Percentiles rank a stretch among this genome's conserved stretches.
These are phyloP conservation scores for Dalbergia oliveri DNA, from an alignment of 306 rosid genomes.

Conservation along the genomic window DNA sequence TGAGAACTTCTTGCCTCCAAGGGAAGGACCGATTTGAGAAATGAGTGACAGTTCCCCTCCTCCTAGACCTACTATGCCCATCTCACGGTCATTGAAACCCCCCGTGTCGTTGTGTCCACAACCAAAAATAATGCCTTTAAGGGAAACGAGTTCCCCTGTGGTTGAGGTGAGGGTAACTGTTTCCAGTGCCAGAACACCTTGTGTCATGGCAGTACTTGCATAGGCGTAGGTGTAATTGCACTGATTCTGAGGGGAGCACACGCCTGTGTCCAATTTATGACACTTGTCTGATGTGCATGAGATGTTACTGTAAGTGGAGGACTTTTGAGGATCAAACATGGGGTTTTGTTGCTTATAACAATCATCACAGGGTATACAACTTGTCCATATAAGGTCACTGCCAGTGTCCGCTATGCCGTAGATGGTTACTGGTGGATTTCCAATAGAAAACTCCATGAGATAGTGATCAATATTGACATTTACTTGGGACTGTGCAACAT, in stretches of 20 bases:
- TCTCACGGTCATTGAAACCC: conserved; percentile 48
- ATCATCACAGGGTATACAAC: conserved; percentile 52
- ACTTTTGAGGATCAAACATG: conserved; percentile 45
- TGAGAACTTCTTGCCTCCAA: conserved; percentile 49
- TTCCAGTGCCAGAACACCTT: conserved; percentile 51
- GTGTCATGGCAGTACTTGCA: conserved; percentile 34
- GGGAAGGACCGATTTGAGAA: conserved; percentile 45
- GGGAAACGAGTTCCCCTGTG: conserved; percentile 2
- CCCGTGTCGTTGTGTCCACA: conserved; percentile 57
- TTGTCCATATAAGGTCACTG: conserved; percentile 59
- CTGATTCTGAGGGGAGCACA: conserved; percentile 38
- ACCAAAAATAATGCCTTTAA: conserved; percentile 46
- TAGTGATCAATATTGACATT: conserved; percentile 42
- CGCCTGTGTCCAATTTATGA: background rate
- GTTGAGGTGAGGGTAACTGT: conserved; percentile 38
- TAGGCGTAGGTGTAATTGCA: conserved; percentile 54
- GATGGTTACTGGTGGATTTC: conserved; percentile 56
- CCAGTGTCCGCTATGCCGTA: conserved; percentile 55
- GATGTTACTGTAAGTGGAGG: conserved; percentile 48
- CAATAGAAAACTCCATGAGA: conserved; percentile 48
- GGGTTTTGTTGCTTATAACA: conserved; percentile 55
- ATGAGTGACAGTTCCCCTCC: conserved; percentile 47
- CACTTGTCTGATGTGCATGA: conserved; percentile 49
- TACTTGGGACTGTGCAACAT: background rate
- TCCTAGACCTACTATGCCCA: conserved; percentile 54